Conservation (phyloP, 192 early-diverging fungal genomes). For the Diversispora eburnea region DNA sequence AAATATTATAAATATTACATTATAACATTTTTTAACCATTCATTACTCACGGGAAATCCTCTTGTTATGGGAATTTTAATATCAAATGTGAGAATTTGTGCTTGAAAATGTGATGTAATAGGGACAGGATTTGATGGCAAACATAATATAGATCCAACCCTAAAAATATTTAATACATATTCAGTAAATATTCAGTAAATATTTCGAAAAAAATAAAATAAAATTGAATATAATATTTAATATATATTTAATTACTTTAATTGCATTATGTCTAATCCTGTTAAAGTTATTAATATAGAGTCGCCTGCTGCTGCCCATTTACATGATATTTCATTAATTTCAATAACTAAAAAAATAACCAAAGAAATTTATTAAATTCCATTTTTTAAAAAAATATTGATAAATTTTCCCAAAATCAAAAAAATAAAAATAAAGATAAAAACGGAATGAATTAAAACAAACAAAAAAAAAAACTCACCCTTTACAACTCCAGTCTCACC, state of each 20-base stretch:
- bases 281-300: constrained; percentile 71
- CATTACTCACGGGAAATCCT: constrained; percentile 73
- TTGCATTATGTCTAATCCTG: constrained; percentile 69
- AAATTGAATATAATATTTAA: constrained; percentile 1
- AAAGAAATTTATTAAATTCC: too few species aligned
- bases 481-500: constrained; percentile 72
- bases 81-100: constrained; percentile 94
- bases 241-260: constrained; percentile 45
- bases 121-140: constrained; percentile 64
- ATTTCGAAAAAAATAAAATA: constrained; percentile 22
- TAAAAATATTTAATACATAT: constrained; percentile 24
- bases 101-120: constrained; percentile 70
- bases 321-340: constrained; percentile 62
- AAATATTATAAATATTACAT: neutral
- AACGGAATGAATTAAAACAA: neutral
- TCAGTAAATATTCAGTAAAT: constrained; percentile 13
- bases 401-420: neutral
- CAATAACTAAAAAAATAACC: constrained; percentile 55
- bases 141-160: constrained; percentile 85
- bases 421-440: neutral
- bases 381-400: neutral
- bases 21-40: neutral
- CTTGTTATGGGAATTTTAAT: constrained; percentile 86
- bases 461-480: constrained; percentile 43
- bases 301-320: constrained; percentile 97